Evolutionary conservation across 495 filamentous ascomycete species (phyloP), one percentile per base, ranked within the genome.

Genomic region (Talaromyces ruber): DNA sequence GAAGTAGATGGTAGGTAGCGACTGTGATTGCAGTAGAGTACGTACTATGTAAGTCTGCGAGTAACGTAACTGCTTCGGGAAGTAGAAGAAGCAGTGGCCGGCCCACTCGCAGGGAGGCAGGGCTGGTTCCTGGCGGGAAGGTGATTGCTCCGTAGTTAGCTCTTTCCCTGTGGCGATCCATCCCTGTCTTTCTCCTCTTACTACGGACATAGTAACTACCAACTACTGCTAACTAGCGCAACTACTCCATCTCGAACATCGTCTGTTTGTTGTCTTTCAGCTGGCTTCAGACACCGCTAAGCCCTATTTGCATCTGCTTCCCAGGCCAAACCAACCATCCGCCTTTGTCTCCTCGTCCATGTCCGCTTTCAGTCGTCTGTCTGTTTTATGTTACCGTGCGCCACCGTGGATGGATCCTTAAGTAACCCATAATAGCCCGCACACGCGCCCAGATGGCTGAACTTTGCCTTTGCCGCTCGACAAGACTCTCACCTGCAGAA

Each of bases 81-180:
- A n/a, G n/a, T 34, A 8, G 32, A 1, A 34, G 32, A 34, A 34
- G 11, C 1, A 34, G 28, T 1, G 11, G 11, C n/a, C 4, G 34
- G 24, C 11, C 47, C 47, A 52, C 47, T 52, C 47, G 47, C 47
- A 52, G 26, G 52, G 52, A 26, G 30, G 26, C 26, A 39, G 52
- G n/a, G 52, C 52, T 55, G 52, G 54, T 57, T 57, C 29, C 26
- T 57, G 54, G 54, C 54, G 54, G 47, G 54, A 34, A 30, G 54
- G 54, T 28, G n/a, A 12, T 9, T 24, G 45, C 22, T 22, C 50
- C 21, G 43, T n/a, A n/a, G 21, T 47, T 47, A 47, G 25, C 50
- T 53, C 25, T 28, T 53, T 28, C 50, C 18, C 12, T 14, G 50
- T 53, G 50, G 50, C 50, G 50, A 53, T 53, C 25, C n/a, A 50